A percentile compares a stretch with the other conserved stretches of the same genome.
phyloP scores from a whole-genome alignment of 495 filamentous ascomycete genomes.

The Lasiosphaeria hispida region DNA sequence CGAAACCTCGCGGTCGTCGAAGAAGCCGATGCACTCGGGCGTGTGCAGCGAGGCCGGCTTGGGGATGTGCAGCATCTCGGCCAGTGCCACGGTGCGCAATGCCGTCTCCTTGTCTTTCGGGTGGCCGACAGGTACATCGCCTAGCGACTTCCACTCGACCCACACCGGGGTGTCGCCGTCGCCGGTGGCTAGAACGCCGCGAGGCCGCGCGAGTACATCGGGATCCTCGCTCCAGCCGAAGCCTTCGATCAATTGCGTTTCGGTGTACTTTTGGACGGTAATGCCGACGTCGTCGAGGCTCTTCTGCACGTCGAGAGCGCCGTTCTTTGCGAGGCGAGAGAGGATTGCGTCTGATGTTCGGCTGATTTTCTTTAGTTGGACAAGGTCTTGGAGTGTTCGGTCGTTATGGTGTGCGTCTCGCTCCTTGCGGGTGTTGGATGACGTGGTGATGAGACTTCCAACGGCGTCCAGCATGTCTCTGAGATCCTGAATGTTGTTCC shows the following conservation, averaged over 20 bases:
- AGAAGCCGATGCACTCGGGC: slow-evolving; percentile 31
- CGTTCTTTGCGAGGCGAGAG: slow-evolving; percentile 12
- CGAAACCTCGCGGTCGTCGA: slow-evolving; percentile 26
- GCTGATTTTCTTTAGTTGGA: slow-evolving; percentile 30
- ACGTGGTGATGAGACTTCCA: slow-evolving; percentile 20
- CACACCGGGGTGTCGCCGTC: slow-evolving; percentile 25
- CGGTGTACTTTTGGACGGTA: slow-evolving; percentile 16
- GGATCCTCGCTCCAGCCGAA: slow-evolving; percentile 20
- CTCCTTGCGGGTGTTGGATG: slow-evolving; percentile 12
- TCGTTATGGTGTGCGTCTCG: slow-evolving; percentile 18
- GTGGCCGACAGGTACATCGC: slow-evolving; percentile 6
- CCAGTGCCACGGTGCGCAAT: slow-evolving; percentile 28
- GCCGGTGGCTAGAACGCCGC: slow-evolving; percentile 16
- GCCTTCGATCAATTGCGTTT: background rate
- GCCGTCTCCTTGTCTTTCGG: slow-evolving; percentile 19
- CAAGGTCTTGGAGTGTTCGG: slow-evolving; percentile 27
- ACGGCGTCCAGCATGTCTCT: slow-evolving; percentile 31
- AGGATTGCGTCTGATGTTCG: slow-evolving; percentile 28
- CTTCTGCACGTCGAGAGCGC: background rate
- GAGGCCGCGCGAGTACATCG: slow-evolving; percentile 17
- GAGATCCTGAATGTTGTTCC: slow-evolving; percentile 29
- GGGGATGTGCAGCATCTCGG: slow-evolving; percentile 31
- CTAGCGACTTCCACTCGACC: slow-evolving; percentile 34
- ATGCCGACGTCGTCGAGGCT: slow-evolving; percentile 14
- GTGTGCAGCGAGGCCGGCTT: slow-evolving; percentile 25